Percentiles rank a stretch among this genome's conserved stretches.
These are phyloP conservation scores for Curvularia spicifera DNA, from an alignment of 2,329 filamentous ascomycete species.

Conservation along the genomic window DNA sequence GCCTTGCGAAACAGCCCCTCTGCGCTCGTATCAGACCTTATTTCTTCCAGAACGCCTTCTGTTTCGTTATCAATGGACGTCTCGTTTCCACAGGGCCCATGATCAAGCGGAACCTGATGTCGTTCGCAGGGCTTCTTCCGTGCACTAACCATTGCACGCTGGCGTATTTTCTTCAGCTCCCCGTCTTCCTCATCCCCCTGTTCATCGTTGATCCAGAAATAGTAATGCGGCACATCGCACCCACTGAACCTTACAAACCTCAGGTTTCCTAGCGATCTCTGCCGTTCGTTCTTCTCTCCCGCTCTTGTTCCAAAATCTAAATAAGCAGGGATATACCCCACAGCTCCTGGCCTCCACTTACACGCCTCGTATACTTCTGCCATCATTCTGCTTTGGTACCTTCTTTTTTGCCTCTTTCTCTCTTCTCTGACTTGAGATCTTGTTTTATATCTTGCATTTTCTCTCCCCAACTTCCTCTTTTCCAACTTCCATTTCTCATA, in stretches of 20 bases:
- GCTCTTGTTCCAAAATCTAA: slow-evolving; percentile 23
- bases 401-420: slow-evolving; percentile 13
- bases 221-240: slow-evolving; percentile 43
- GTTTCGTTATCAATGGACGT: background rate
- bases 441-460: slow-evolving; percentile 1
- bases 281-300: background rate
- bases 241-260: slow-evolving; percentile 39
- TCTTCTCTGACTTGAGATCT: slow-evolving; percentile 7
- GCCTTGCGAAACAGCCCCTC: background rate
- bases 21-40: too few species aligned
- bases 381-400: slow-evolving; percentile 21
- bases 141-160: background rate
- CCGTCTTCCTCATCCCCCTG: background rate
- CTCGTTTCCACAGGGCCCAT: background rate
- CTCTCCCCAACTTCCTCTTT: slow-evolving; percentile 11
- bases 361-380: slow-evolving; percentile 32
- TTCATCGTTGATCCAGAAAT: slow-evolving; percentile 37
- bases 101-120: background rate
- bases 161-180: background rate
- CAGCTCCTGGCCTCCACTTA: slow-evolving; percentile 25
- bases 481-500: slow-evolving; percentile 29
- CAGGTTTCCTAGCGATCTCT: slow-evolving; percentile 25
- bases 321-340: slow-evolving; percentile 38
- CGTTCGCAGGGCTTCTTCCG: background rate
- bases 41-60: background rate